Conservation (phyloP, 768 basidiomycete genomes). For the Daedaleopsis nitida region DNA sequence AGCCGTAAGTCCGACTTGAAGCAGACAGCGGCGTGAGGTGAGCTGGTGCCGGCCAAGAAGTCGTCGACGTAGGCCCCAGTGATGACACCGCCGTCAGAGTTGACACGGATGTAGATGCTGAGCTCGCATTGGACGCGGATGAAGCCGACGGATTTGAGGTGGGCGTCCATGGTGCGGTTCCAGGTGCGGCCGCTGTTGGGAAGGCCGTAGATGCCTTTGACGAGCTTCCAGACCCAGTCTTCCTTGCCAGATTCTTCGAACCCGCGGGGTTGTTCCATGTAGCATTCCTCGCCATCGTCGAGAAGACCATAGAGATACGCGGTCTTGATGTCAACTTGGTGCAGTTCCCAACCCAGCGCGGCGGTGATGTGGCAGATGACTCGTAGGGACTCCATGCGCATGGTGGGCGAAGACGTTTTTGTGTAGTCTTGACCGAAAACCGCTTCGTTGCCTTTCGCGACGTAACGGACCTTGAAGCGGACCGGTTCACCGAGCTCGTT, state of each 20-base stretch:
- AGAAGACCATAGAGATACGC: conserved; percentile 40
- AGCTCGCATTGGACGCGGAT: conserved; percentile 13
- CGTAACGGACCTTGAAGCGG: conserved; percentile 37
- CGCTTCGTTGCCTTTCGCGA: conserved; percentile 46
- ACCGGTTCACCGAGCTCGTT: conserved; percentile 23
- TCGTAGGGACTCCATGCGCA: conserved; percentile 40
- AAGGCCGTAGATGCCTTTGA: conserved; percentile 21
- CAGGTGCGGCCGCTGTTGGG: conserved; percentile 22
- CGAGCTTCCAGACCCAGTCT: conserved; percentile 13
- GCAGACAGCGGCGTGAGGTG: conserved; percentile 27
- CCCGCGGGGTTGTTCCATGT: conserved; percentile 38
- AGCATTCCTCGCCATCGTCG: conserved; percentile 30
- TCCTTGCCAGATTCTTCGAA: conserved; percentile 3
- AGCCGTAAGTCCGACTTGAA: conserved; percentile 32
- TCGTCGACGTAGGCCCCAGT: conserved; percentile 27
- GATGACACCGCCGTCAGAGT: conserved; percentile 10
- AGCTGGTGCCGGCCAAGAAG: conserved; percentile 9
- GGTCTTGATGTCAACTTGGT: conserved; percentile 43
- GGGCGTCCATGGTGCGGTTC: conserved; percentile 10
- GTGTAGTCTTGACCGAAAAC: conserved; percentile 44
- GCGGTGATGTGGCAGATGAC: conserved; percentile 30
- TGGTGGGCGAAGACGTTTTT: conserved; percentile 43
- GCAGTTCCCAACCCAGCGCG: conserved; percentile 34
- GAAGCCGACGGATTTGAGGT: conserved; percentile 15
- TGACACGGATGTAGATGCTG: conserved; percentile 15